Conservation (phyloP, 2,329 filamentous ascomycete species). For the Aureobasidium musti region DNA sequence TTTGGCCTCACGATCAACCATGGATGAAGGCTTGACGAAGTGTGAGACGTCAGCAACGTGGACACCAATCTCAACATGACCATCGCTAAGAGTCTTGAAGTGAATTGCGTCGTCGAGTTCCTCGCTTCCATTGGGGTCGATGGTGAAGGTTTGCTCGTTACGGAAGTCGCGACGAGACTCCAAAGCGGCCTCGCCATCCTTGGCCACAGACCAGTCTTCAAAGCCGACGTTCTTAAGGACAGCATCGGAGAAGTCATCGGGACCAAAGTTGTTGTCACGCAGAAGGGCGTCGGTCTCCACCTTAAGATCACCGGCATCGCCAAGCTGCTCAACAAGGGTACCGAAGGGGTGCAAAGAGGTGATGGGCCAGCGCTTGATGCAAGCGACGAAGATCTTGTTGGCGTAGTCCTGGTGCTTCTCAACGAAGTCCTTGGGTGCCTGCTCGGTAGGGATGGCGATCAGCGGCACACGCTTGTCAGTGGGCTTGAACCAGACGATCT, state of each 20-base stretch:
- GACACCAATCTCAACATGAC: conserved; percentile 88
- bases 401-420: conserved; percentile 98
- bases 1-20: conserved; percentile 95
- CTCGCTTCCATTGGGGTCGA: conserved; percentile 83
- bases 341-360: conserved; percentile 99
- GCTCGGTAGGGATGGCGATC: conserved; percentile 97
- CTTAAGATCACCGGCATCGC: conserved; percentile 94
- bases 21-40: conserved; percentile 93
- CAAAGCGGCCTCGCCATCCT: conserved; percentile 75
- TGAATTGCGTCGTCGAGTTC: conserved; percentile 93
- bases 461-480: conserved; percentile 98
- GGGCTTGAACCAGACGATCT: conserved; percentile 99
- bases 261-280: conserved; percentile 97
- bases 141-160: conserved; percentile 82
- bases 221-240: conserved; percentile 90
- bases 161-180: conserved; percentile 85
- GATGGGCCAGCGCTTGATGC: conserved; percentile 99
- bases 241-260: conserved; percentile 96
- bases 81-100: conserved; percentile 78
- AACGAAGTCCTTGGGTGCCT: conserved; percentile 95
- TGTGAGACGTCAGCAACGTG: conserved; percentile 95
- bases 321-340: conserved; percentile 94
- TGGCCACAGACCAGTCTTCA: conserved; percentile 84
- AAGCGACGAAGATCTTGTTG: conserved; percentile 96
- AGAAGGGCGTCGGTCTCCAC: conserved; percentile 97